phyloP scores from a whole-genome alignment of 2,329 filamentous ascomycete species.

The Massarina eburnea region DNA sequence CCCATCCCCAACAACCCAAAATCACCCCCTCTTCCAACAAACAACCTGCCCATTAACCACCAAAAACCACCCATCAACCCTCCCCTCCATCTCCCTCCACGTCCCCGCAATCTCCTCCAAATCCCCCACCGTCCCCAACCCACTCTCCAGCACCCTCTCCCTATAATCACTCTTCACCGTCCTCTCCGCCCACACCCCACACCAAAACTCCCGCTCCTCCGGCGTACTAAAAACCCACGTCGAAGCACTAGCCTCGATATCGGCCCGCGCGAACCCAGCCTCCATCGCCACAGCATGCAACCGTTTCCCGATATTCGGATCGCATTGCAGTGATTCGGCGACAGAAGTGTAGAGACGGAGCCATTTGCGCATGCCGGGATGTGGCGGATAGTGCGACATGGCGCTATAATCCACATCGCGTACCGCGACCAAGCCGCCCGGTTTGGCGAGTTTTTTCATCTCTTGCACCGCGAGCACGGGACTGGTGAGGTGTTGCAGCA shows the following conservation, averaged over 20 bases:
- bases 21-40: constrained; percentile 27
- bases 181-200: constrained; percentile 43
- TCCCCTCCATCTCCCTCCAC: constrained; percentile 45
- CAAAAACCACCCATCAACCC: constrained; percentile 47
- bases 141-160: constrained; percentile 40
- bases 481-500: constrained; percentile 58
- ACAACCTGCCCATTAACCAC: constrained; percentile 48
- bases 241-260: constrained; percentile 44
- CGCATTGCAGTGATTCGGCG: constrained; percentile 32
- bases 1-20: neutral
- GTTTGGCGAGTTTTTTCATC: constrained; percentile 57
- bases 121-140: constrained; percentile 41
- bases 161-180: constrained; percentile 39
- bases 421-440: constrained; percentile 55
- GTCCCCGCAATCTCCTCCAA: constrained; percentile 43
- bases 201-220: constrained; percentile 45
- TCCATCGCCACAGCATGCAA: constrained; percentile 43
- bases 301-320: constrained; percentile 39
- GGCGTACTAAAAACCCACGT: constrained; percentile 47
- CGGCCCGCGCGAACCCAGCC: constrained; percentile 41
- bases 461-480: constrained; percentile 54
- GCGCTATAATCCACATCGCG: constrained; percentile 40
- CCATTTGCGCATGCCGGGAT: constrained; percentile 37
- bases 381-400: constrained; percentile 44
- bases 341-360: constrained; percentile 37